Conservation (phyloP, 2,329 filamentous ascomycete genomes). For the Colletotrichum brevisporum region DNA sequence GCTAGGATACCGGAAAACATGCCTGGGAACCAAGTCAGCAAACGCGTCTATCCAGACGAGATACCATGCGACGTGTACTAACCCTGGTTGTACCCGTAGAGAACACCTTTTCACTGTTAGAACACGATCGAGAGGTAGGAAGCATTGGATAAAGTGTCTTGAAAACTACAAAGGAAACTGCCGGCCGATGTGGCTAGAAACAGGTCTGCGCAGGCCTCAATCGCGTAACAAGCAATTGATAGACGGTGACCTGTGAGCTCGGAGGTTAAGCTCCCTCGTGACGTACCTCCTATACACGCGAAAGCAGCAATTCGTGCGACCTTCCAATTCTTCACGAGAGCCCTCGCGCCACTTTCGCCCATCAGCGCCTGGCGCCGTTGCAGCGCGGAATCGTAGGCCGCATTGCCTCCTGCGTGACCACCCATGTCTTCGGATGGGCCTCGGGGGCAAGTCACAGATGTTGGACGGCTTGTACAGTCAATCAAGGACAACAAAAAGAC, state of each 20-base stretch:
- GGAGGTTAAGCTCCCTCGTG: no score
- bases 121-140: no score
- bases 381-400: slow-evolving; percentile 66
- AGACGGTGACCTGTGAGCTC: no score
- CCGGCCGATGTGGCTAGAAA: no score
- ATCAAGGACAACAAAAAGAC: not conserved
- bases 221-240: no score
- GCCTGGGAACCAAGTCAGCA: slow-evolving; percentile 62
- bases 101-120: slow-evolving; percentile 45
- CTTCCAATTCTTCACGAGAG: slow-evolving; percentile 71
- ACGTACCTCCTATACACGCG: slow-evolving; percentile 71
- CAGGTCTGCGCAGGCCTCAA: no score
- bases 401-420: slow-evolving; percentile 53
- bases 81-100: slow-evolving; percentile 76
- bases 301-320: slow-evolving; percentile 74
- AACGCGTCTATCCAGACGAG: no score
- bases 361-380: slow-evolving; percentile 66
- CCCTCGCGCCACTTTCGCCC: slow-evolving; percentile 65
- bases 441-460: not conserved
- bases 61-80: slow-evolving; percentile 22
- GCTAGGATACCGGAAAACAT: slow-evolving; percentile 80
- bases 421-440: slow-evolving; percentile 51
- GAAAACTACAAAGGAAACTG: no score
- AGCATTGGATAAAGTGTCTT: no score
- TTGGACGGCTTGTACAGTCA: not conserved